Percentiles rank a stretch among this genome's conserved stretches.
phyloP scores from a whole-genome alignment of 1,284 basidiomycete species.

The Prillingera fragicola region DNA sequence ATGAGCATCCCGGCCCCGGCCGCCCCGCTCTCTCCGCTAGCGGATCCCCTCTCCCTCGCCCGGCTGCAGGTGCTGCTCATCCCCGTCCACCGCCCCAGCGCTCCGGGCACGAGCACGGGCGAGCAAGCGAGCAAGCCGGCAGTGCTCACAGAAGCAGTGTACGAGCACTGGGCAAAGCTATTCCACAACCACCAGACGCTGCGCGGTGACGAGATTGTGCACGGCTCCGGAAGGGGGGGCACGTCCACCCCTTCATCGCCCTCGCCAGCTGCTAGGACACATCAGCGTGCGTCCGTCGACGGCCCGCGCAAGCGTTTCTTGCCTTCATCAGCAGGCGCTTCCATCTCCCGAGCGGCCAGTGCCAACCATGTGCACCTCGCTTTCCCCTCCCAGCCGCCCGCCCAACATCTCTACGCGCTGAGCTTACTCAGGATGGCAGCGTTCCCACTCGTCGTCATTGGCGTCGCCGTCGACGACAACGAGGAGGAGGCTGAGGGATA shows the following conservation, averaged over 20 bases:
- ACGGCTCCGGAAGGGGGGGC: too few species aligned
- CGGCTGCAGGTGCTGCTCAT: constrained; percentile 45
- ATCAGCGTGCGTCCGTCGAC: constrained; percentile 6
- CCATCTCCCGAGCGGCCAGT: constrained; percentile 29
- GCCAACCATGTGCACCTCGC: constrained; percentile 39
- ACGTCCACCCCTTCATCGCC: constrained; percentile 12
- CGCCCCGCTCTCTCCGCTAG: constrained; percentile 24
- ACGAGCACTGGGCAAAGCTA: constrained; percentile 25
- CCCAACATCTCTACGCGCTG: constrained; percentile 36
- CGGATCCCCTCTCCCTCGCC: constrained; percentile 42
- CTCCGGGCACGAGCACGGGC: not conserved
- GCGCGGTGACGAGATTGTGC: constrained; percentile 36
- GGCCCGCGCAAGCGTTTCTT: constrained; percentile 29
- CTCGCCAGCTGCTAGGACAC: constrained; percentile 1
- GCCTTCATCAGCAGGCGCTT: constrained; percentile 21
- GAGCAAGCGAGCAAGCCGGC: not conserved
- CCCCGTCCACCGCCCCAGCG: constrained; percentile 33
- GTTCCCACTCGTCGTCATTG: constrained; percentile 43
- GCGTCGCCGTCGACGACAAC: constrained; percentile 32
- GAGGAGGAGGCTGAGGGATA: constrained; percentile 16
- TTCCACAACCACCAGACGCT: constrained; percentile 35
- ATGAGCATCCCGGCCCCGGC: constrained; percentile 7
- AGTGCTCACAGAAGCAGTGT: constrained; percentile 20
- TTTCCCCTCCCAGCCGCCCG: constrained; percentile 31
- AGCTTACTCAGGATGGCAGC: constrained; percentile 33